These are phyloP conservation scores for Sungouiella blattae DNA, from an alignment of 805 yeast species.

Conservation along the genomic window DNA sequence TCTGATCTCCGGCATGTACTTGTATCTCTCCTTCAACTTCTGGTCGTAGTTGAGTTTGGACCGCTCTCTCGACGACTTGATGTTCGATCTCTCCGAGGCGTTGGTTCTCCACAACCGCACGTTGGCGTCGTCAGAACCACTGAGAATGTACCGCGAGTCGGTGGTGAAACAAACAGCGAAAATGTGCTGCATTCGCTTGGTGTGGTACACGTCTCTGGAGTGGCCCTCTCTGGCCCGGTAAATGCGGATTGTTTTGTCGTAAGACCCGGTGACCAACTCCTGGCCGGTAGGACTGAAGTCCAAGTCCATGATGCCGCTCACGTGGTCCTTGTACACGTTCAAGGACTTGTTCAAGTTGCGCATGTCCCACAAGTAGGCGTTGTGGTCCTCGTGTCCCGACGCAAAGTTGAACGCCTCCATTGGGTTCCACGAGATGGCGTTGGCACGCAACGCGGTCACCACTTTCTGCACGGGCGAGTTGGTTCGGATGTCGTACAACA, in stretches of 20 bases:
- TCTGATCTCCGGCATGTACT: constrained; percentile 93
- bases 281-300: constrained; percentile 97
- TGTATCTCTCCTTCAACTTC: constrained; percentile 86
- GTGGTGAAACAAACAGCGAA: constrained; percentile 80
- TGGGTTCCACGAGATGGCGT: constrained; percentile 93
- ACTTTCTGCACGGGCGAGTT: constrained; percentile 90
- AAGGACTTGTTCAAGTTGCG: constrained; percentile 77
- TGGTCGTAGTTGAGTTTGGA: constrained; percentile 85
- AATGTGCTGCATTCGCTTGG: constrained; percentile 96
- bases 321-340: constrained; percentile 91
- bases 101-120: constrained; percentile 88
- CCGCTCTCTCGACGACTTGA: constrained; percentile 77
- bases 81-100: constrained; percentile 79
- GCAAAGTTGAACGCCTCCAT: constrained; percentile 96
- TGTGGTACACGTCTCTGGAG: constrained; percentile 91
- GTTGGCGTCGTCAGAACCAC: constrained; percentile 96
- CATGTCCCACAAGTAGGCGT: constrained; percentile 94
- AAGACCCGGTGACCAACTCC: constrained; percentile 91
- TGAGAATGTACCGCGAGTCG: constrained; percentile 82
- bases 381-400: constrained; percentile 91
- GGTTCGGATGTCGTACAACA: constrained; percentile 86
- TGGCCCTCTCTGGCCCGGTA: constrained; percentile 79
- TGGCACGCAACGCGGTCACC: constrained; percentile 76
- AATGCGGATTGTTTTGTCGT: constrained; percentile 88
- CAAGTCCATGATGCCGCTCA: constrained; percentile 89